Conservation (phyloP, 2,329 filamentous ascomycete genomes). For the Alternaria dauci region DNA sequence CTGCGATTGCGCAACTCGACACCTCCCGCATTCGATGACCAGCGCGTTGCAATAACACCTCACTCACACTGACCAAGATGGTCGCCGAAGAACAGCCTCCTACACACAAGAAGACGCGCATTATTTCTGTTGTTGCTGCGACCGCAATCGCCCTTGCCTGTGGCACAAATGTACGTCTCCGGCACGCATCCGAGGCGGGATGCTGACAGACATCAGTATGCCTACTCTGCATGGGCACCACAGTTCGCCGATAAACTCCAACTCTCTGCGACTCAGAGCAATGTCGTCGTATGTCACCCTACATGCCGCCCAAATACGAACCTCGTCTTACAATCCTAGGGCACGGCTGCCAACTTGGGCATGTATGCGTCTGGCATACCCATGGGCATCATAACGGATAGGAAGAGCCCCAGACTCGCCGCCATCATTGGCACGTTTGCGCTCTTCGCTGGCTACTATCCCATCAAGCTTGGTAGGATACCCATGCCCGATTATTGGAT, state of each 20-base stretch:
- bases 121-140: conserved; percentile 84
- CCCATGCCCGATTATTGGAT: background rate
- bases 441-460: conserved; percentile 83
- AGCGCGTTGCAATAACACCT: conserved; percentile 22
- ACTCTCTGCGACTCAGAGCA: conserved; percentile 90
- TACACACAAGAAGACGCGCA: conserved; percentile 68
- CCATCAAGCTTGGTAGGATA: conserved; percentile 69
- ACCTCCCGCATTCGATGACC: conserved; percentile 32
- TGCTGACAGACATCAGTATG: conserved; percentile 72
- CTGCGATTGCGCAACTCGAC: conserved; percentile 10
- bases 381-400: conserved; percentile 86
- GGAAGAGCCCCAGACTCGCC: conserved; percentile 79
- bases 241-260: conserved; percentile 89
- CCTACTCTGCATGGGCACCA: conserved; percentile 96
- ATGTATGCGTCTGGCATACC: conserved; percentile 95
- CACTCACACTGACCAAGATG: conserved; percentile 30
- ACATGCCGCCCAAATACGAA: background rate
- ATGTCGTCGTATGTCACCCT: conserved; percentile 74
- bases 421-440: conserved; percentile 77
- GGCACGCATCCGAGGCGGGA: background rate
- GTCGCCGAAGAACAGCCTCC: conserved; percentile 40
- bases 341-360: conserved; percentile 81
- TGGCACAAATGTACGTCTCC: conserved; percentile 80
- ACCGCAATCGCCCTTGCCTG: conserved; percentile 87
- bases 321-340: conserved; percentile 49